Conservation (phyloP, 2,329 filamentous ascomycete genomes). For the Fusarium agapanthi region DNA sequence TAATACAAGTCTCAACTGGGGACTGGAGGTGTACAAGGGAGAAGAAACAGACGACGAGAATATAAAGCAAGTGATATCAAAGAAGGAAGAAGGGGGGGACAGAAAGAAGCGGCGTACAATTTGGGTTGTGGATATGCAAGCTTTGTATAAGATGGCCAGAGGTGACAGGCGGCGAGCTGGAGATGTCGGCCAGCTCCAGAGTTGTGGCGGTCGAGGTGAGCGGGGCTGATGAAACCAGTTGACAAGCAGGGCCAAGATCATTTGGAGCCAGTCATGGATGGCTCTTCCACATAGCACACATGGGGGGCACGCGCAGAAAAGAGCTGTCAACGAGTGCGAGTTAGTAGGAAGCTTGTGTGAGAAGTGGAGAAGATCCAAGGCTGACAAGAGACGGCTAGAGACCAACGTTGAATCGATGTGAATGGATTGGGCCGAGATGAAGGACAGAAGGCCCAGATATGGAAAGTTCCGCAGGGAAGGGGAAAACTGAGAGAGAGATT, state of each 20-base stretch:
- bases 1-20: neutral
- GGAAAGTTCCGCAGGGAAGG: slow-evolving; percentile 11
- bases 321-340: slow-evolving; percentile 47
- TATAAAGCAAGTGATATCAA: neutral
- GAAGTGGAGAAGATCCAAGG: slow-evolving; percentile 23
- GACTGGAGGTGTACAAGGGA: neutral
- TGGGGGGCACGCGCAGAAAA: slow-evolving; percentile 38
- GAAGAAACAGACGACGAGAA: neutral
- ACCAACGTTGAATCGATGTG: neutral
- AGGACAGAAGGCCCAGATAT: slow-evolving; percentile 9
- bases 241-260: slow-evolving; percentile 55
- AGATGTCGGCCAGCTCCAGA: slow-evolving; percentile 58
- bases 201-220: slow-evolving; percentile 50
- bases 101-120: slow-evolving; percentile 32
- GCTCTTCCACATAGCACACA: slow-evolving; percentile 44
- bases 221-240: slow-evolving; percentile 54
- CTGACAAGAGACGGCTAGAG: slow-evolving; percentile 19
- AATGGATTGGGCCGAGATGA: slow-evolving; percentile 16
- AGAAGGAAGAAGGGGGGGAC: slow-evolving; percentile 28
- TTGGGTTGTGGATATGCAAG: slow-evolving; percentile 35
- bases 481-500: slow-evolving; percentile 1
- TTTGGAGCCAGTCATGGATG: slow-evolving; percentile 53
- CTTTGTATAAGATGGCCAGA: slow-evolving; percentile 37
- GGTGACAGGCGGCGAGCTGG: slow-evolving; percentile 49
- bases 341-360: slow-evolving; percentile 18